These are phyloP conservation scores for Colletotrichum eremochloae DNA, from an alignment of 2,329 filamentous ascomycete species.

Conservation along the genomic window DNA sequence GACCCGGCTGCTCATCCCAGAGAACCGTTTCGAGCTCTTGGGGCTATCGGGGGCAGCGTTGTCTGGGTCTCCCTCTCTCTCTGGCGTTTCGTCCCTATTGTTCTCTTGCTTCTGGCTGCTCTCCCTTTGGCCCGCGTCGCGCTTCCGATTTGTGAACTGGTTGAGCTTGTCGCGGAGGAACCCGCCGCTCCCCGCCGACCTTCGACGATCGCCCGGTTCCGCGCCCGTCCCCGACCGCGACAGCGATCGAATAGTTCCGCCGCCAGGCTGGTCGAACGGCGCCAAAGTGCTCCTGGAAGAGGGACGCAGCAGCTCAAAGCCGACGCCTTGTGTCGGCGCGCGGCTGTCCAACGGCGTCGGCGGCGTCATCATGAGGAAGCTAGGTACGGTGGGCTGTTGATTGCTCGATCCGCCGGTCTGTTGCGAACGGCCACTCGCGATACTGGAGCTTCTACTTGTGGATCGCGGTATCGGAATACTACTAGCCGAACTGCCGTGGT, in stretches of 20 bases:
- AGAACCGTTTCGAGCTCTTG: slow-evolving; percentile 22
- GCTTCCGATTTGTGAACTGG: slow-evolving; percentile 47
- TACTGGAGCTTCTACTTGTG: slow-evolving; percentile 66
- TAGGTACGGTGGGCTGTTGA: slow-evolving; percentile 51
- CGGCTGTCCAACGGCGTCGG: slow-evolving; percentile 54
- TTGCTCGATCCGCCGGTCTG: slow-evolving; percentile 50
- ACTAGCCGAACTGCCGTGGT: slow-evolving; percentile 63
- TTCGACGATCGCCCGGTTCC: slow-evolving; percentile 43
- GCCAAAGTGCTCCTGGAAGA: slow-evolving; percentile 45
- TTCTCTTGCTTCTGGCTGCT: slow-evolving; percentile 12
- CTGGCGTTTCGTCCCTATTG: slow-evolving; percentile 31
- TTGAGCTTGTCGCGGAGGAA: slow-evolving; percentile 55
- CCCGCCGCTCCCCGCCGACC: slow-evolving; percentile 48
- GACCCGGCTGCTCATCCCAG: slow-evolving; percentile 23
- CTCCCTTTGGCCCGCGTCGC: slow-evolving; percentile 44
- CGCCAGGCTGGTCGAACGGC: slow-evolving; percentile 42
- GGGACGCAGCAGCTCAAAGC: slow-evolving; percentile 44
- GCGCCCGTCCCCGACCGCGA: slow-evolving; percentile 43
- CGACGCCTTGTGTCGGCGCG: slow-evolving; percentile 40
- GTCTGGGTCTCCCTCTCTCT: slow-evolving; percentile 24
- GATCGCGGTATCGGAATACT: slow-evolving; percentile 61
- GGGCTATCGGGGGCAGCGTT: slow-evolving; percentile 16
- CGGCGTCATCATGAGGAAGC: slow-evolving; percentile 63
- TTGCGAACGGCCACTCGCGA: slow-evolving; percentile 62
- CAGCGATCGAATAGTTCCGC: slow-evolving; percentile 40